phyloP scores from a whole-genome alignment of 108 stramenopile genomes.

The Poteriospumella lacustris region DNA sequence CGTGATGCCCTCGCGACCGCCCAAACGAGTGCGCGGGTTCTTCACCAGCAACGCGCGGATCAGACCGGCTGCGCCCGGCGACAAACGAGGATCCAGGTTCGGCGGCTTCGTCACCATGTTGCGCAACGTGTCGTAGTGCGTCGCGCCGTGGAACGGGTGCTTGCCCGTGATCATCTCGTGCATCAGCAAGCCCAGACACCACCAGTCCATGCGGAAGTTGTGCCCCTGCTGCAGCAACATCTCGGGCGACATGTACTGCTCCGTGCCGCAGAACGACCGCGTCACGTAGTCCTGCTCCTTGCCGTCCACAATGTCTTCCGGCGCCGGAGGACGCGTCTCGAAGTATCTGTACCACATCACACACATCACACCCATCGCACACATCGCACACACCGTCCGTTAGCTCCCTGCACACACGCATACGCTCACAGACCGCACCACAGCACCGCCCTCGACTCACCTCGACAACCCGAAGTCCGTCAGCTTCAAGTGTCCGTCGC shows the following conservation, averaged over 20 bases:
- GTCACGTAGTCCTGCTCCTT: not conserved
- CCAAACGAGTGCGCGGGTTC: slow-evolving; percentile 4
- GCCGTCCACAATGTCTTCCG: not conserved
- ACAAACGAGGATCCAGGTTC: slow-evolving; percentile 10
- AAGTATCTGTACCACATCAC: too few relatives aligned
- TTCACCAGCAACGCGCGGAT: not conserved
- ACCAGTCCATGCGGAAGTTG: slow-evolving; percentile 48
- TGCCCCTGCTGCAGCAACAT: slow-evolving; percentile 42
- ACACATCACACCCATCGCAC: too few relatives aligned
- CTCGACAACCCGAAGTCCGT: slow-evolving; percentile 42
- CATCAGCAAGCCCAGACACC: slow-evolving; percentile 42
- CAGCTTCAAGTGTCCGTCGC: slow-evolving; percentile 37
- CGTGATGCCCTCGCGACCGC: not conserved
- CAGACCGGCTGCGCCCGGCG: not conserved
- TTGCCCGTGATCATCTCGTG: slow-evolving; percentile 47
- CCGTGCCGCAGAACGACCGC: slow-evolving; percentile 46
- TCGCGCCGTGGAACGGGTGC: slow-evolving; percentile 48
- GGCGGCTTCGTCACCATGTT: slow-evolving; percentile 42
- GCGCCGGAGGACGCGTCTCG: slow-evolving; percentile 5
- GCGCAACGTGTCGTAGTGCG: slow-evolving; percentile 39
- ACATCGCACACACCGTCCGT: too few relatives aligned
- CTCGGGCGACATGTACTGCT: slow-evolving; percentile 49
- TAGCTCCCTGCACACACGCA: too few relatives aligned
- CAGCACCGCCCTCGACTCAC: not conserved
- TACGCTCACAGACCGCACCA: too few relatives aligned